A percentile compares a stretch with the other conserved stretches of the same genome.
Evolutionary conservation across 1,139 yeast species (phyloP).

Genomic region (Geotrichum australiense): DNA sequence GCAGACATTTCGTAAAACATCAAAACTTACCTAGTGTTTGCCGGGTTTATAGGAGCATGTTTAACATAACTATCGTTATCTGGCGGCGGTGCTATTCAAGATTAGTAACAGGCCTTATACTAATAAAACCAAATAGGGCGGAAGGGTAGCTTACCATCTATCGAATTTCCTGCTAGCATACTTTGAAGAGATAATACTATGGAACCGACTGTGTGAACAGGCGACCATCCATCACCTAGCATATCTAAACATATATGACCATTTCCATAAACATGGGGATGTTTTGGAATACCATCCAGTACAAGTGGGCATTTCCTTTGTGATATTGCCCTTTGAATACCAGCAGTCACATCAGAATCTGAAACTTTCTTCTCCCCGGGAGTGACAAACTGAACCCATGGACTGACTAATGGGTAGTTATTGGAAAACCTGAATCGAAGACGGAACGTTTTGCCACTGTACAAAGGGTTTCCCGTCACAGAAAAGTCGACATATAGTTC

Average conservation of each 20-base stretch:
- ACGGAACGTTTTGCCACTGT: constrained; percentile 33
- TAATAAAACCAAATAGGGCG: not conserved
- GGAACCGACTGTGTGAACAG: constrained; percentile 53
- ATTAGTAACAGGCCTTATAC: not conserved
- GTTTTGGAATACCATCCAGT: constrained; percentile 44
- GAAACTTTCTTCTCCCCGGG: too few relatives aligned
- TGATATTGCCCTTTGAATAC: too few relatives aligned
- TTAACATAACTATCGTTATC: constrained; percentile 46
- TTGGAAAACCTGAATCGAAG: constrained; percentile 40
- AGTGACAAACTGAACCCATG: constrained; percentile 48
- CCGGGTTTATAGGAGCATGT: constrained; percentile 54
- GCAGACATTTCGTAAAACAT: not conserved
- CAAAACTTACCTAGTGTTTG: constrained; percentile 35
- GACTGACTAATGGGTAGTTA: constrained; percentile 59
- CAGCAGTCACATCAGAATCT: too few relatives aligned
- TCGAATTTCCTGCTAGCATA: constrained; percentile 49
- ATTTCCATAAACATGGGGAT: constrained; percentile 67
- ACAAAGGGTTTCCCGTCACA: constrained; percentile 34
- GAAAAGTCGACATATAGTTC: constrained; percentile 34
- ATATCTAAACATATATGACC: constrained; percentile 58
- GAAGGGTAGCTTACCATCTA: constrained; percentile 32
- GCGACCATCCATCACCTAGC: constrained; percentile 67
- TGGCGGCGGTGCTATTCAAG: constrained; percentile 39
- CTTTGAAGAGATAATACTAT: constrained; percentile 57
- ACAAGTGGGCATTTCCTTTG: constrained; percentile 21